Base-by-base conservation (phyloP, 2,329 filamentous ascomycete genomes). In the Shiraia sp. region DNA sequence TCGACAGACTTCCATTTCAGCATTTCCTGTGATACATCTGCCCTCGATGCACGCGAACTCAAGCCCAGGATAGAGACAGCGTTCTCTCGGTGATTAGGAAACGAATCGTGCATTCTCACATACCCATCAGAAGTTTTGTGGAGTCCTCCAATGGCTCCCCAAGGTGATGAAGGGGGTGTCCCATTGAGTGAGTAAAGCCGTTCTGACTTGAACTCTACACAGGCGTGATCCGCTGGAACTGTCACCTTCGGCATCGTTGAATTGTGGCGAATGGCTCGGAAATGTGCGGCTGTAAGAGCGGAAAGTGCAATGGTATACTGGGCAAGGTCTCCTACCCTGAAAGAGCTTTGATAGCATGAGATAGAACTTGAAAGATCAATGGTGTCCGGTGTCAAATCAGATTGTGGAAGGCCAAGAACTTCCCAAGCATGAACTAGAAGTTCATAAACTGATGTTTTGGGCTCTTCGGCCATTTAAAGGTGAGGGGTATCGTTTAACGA, bases 81-180 rank as follows among this genome's bases (percentile, higher is more conserved):
- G 3, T 72, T 75, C 2, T 65, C 19, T 0, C 71, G 69, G 43
- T 83, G 79, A 36, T 81, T 73, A 0, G 73, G 69, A 40, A 82
- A 82, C 0, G 59, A 59, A 39, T 82, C 79, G 46, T 83, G 80
- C 32, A 82, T 73, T 2, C 79, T 72, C 2, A 83, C 72, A 35
- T 77, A 66, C 1, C 79, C 79, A 43, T 82, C 78, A 0, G 61
- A 58, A 0, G 78, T 74, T 37, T 67, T 68, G 52, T 83, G 74
- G 0, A 82, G 52, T 0, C 79, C 80, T 2, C 79, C 77, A 3
- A 82, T 70, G 0, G 69, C 60, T 0, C 72, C 73, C 64, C 70
- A 75, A 0, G 63, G 36, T 0, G 68, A 61, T 0, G 60, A 52
- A 3, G 51, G 46, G 10, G 65, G 55, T n/a, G 65, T 57, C 3